These are phyloP conservation scores for Psilocybe tampanensis DNA, from an alignment of 768 basidiomycete genomes.

Conservation along the genomic window DNA sequence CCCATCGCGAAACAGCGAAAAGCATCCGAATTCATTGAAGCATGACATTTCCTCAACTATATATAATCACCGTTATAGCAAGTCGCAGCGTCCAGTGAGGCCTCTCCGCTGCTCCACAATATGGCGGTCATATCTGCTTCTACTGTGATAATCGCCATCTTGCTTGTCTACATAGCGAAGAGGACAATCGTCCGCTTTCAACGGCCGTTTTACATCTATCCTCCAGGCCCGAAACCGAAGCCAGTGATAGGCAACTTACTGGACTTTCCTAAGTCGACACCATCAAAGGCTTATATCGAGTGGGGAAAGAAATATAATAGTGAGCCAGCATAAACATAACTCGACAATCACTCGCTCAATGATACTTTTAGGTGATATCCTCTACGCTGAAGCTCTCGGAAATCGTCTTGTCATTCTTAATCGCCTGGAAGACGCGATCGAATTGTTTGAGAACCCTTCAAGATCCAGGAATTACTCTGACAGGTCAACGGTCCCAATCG, in stretches of 20 bases:
- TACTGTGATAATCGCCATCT: too few species aligned
- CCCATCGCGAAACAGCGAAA: too few species aligned
- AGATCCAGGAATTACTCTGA: conserved; percentile 47
- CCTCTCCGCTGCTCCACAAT: too few species aligned
- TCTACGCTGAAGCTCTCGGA: conserved; percentile 21
- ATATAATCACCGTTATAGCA: neutral
- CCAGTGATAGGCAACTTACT: neutral
- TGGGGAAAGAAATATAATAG: neutral
- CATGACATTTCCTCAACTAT: too few species aligned
- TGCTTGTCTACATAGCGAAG: too few species aligned
- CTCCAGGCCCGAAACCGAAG: neutral
- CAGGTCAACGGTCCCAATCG: conserved; percentile 33
- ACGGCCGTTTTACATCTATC: neutral
- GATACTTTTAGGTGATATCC: conserved; percentile 12
- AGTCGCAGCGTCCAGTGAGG: too few species aligned
- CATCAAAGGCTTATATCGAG: neutral
- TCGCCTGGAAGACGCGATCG: conserved; percentile 11
- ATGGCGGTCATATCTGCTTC: too few species aligned
- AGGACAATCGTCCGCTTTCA: too few species aligned
- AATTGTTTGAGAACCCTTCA: conserved; percentile 33
- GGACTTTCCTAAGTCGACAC: neutral
- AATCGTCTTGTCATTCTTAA: conserved; percentile 27
- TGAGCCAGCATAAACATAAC: neutral
- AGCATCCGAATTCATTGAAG: too few species aligned
- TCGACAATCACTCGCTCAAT: neutral